phyloP scores from a whole-genome alignment of 179 eudicot genomes.

The Drosera spatulata region DNA sequence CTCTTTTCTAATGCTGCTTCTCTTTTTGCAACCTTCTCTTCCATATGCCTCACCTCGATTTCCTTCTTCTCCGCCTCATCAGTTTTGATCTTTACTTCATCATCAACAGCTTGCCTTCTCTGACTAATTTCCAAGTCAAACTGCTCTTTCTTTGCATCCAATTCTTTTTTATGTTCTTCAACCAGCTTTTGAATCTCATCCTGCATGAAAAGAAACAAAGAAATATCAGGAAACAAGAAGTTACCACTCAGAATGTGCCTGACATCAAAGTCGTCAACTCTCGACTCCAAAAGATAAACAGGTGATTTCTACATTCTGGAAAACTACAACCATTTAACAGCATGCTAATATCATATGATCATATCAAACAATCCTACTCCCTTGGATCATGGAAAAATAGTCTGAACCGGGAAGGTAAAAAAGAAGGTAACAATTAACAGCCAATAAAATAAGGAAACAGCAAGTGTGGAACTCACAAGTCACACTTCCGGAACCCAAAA shows the following conservation, averaged over 20 bases:
- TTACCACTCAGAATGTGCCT: no score
- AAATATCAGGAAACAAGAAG: neutral
- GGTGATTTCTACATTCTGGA: no score
- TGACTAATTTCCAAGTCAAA: constrained; percentile 66
- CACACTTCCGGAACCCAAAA: no score
- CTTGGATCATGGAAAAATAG: no score
- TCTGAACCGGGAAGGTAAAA: no score
- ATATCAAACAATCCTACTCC: no score
- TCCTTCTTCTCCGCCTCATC: constrained; percentile 45
- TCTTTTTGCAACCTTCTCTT: constrained; percentile 56
- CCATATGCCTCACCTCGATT: constrained; percentile 51
- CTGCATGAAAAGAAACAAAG: constrained; percentile 13
- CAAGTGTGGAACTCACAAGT: no score
- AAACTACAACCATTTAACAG: no score
- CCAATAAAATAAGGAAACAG: no score
- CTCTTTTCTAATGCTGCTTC: constrained; percentile 74
- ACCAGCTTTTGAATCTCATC: constrained; percentile 58
- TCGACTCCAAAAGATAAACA: no score
- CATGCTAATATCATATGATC: no score
- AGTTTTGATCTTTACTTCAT: constrained; percentile 41
- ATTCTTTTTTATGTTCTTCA: constrained; percentile 48
- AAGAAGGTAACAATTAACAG: no score
- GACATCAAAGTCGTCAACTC: neutral
- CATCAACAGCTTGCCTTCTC: constrained; percentile 51
- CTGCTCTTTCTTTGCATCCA: constrained; percentile 48